These are phyloP conservation scores for Diaporthe sp. DNA, from an alignment of 2,329 filamentous ascomycete species.

Conservation along the genomic window DNA sequence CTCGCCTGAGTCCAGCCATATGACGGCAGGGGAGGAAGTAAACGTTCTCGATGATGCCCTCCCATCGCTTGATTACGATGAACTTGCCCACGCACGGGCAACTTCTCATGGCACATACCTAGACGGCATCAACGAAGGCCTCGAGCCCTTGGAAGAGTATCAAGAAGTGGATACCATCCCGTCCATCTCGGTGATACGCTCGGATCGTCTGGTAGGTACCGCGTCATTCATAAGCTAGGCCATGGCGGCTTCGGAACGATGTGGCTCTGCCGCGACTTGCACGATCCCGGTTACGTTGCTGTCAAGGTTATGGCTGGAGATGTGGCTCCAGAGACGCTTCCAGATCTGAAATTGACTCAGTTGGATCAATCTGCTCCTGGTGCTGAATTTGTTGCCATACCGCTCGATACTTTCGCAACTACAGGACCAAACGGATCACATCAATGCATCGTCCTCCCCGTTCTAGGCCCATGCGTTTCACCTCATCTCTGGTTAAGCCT, in stretches of 20 bases:
- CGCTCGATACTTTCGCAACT: background rate
- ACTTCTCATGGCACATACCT: background rate
- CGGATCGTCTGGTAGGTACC: background rate
- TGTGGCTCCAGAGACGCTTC: background rate
- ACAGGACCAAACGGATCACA: background rate
- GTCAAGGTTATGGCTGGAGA: background rate
- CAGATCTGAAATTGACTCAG: background rate
- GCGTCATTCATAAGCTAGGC: background rate
- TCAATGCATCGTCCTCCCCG: background rate
- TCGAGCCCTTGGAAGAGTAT: background rate
- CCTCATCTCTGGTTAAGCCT: background rate
- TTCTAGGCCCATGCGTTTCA: background rate
- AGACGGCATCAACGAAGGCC: background rate
- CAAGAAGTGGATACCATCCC: background rate
- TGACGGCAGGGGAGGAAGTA: no score
- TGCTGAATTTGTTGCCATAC: background rate
- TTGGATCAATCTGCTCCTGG: background rate
- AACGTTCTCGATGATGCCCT: background rate
- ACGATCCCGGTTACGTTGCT: background rate
- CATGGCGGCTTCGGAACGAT: background rate
- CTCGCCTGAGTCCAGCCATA: no score
- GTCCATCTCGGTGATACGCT: conserved; percentile 10
- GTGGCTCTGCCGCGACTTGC: background rate
- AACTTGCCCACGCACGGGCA: background rate
- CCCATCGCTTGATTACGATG: background rate